A percentile compares a stretch with the other conserved stretches of the same genome.
phyloP scores from a whole-genome alignment of 768 basidiomycete species.

The Calocybe cyanea region DNA sequence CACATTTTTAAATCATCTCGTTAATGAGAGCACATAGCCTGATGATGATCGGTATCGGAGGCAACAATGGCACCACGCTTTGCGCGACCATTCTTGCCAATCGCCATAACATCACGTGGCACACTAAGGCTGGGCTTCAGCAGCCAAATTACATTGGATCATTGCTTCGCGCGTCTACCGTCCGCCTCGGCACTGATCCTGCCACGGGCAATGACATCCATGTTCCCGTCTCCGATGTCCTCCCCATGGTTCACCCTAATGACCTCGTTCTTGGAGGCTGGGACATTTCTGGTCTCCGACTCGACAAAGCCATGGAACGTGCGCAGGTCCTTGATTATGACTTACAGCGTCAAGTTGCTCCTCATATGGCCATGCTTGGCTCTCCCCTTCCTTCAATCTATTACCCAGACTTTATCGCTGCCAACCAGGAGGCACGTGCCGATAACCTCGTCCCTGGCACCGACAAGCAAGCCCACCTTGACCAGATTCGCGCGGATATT shows the following conservation, averaged over 20 bases:
- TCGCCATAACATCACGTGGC: conserved; percentile 91
- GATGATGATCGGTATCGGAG: conserved; percentile 95
- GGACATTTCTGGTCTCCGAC: conserved; percentile 85
- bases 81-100: conserved; percentile 95
- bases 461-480: conserved; percentile 89
- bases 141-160: conserved; percentile 98
- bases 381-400: conserved; percentile 92
- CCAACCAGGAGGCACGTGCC: conserved; percentile 94
- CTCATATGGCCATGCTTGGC: conserved; percentile 76
- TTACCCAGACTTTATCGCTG: conserved; percentile 96
- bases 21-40: conserved; percentile 47
- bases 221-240: conserved; percentile 86
- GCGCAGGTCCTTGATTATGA: conserved; percentile 95
- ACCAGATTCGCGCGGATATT: conserved; percentile 90
- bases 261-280: conserved; percentile 97
- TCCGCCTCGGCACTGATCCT: conserved; percentile 84
- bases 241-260: conserved; percentile 98
- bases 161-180: conserved; percentile 91
- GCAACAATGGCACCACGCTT: conserved; percentile 95
- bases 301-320: conserved; percentile 93
- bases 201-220: conserved; percentile 83
- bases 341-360: conserved; percentile 91
- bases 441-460: conserved; percentile 86
- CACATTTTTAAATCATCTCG: conserved; percentile 6
- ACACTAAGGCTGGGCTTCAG: conserved; percentile 87